Percentiles rank a stretch among this genome's conserved stretches.
These are phyloP conservation scores for Xylaria bambusicola DNA, from an alignment of 495 filamentous ascomycete species.

Conservation along the genomic window DNA sequence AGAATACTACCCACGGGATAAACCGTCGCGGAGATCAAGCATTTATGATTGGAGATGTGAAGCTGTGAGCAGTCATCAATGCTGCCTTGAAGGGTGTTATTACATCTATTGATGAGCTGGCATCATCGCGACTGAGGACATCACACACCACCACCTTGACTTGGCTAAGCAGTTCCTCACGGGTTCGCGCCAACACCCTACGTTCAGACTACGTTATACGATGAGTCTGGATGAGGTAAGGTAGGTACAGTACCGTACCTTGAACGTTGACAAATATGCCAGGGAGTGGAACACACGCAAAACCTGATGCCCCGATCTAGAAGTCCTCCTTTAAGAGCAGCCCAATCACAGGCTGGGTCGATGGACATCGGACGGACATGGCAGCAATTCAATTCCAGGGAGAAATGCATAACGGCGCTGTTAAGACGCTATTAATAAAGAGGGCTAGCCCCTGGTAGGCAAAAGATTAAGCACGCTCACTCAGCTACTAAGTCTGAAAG, in stretches of 20 bases:
- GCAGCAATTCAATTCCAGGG: no score
- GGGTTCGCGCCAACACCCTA: no score
- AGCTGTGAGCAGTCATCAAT: background rate
- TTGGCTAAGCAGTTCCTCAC: no score
- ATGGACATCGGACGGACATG: no score
- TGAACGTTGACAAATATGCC: conserved; percentile 17
- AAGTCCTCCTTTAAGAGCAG: background rate
- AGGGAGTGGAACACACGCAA: conserved; percentile 8
- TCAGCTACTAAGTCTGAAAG: conserved; percentile 4
- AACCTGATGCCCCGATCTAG: conserved; percentile 4
- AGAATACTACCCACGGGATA: background rate
- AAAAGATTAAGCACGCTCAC: background rate
- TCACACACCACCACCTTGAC: no score
- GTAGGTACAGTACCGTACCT: background rate
- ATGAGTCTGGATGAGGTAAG: background rate
- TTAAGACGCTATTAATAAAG: conserved; percentile 8
- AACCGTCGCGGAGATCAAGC: background rate
- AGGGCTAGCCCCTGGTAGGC: background rate
- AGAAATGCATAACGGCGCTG: background rate
- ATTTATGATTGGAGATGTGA: background rate
- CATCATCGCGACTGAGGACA: background rate
- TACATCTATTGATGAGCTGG: background rate
- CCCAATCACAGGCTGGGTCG: no score
- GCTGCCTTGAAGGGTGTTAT: background rate
- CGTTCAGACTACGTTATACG: no score